phyloP scores from a whole-genome alignment of 164 flowering plant species.

The Umbellularia californica region DNA sequence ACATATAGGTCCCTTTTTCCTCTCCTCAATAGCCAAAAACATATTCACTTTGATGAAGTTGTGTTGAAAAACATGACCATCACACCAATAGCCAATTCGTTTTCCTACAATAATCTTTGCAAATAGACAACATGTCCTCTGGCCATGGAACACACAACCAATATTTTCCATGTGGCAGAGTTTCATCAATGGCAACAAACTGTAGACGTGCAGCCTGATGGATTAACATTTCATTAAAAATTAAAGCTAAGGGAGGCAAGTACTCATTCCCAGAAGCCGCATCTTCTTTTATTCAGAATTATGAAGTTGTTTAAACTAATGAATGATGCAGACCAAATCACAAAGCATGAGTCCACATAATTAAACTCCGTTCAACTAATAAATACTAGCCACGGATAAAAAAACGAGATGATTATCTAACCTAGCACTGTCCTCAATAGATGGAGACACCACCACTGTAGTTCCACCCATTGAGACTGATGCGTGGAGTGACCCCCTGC shows the following conservation, averaged over 20 bases:
- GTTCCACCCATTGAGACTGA: conserved; percentile 84
- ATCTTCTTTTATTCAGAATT: not conserved
- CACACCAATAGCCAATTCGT: too few species aligned
- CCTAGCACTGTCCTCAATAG: conserved; percentile 16
- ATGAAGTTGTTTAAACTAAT: not conserved
- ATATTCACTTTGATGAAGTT: too few species aligned
- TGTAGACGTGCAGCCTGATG: not conserved
- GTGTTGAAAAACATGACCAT: too few species aligned
- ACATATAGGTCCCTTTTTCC: too few species aligned
- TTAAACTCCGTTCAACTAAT: not conserved
- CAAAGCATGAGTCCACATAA: not conserved
- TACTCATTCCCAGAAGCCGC: not conserved
- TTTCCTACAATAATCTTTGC: not conserved
- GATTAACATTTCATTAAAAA: not conserved
- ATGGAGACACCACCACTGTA: conserved; percentile 39
- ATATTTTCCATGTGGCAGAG: not conserved
- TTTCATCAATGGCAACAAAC: not conserved
- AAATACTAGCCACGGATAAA: not conserved
- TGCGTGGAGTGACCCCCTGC: conserved; percentile 60
- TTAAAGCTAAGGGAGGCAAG: not conserved
- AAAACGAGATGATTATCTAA: not conserved
- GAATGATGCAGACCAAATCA: not conserved
- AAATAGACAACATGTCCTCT: not conserved
- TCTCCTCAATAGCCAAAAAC: too few species aligned
- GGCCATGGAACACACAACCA: not conserved